Evolutionary conservation across 1,284 basidiomycete species (phyloP).

Genomic region (Papiliotrema flavescens): DNA sequence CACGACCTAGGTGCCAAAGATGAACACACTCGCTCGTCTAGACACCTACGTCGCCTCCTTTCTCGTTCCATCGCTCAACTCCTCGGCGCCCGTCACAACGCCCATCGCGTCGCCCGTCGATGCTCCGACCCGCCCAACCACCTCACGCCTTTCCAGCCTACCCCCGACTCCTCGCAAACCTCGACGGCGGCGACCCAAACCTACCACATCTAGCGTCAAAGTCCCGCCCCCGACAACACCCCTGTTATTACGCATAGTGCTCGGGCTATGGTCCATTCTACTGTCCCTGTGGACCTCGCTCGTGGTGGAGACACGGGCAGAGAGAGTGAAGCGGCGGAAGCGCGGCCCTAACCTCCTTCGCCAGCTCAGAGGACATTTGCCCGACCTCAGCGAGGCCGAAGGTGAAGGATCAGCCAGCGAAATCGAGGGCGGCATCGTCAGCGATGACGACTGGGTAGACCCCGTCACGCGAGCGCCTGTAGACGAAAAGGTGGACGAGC

Average conservation of each 20-base stretch:
- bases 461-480: slow-evolving; percentile 41
- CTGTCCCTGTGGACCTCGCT: slow-evolving; percentile 40
- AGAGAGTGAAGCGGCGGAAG: slow-evolving; percentile 15
- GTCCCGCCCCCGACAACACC: slow-evolving; percentile 43
- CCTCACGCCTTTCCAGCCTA: slow-evolving; percentile 8
- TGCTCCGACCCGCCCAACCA: background rate
- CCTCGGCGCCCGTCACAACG: background rate
- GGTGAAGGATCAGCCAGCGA: slow-evolving; percentile 13
- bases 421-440: slow-evolving; percentile 13
- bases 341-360: background rate
- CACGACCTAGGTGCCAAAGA: background rate
- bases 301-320: slow-evolving; percentile 45
- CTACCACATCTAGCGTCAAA: slow-evolving; percentile 33
- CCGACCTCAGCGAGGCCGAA: slow-evolving; percentile 5
- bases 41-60: slow-evolving; percentile 28
- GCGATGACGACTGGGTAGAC: slow-evolving; percentile 36
- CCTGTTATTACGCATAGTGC: slow-evolving; percentile 34
- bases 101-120: background rate
- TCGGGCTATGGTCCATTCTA: slow-evolving; percentile 43
- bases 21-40: slow-evolving; percentile 37
- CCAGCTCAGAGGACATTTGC: slow-evolving; percentile 8
- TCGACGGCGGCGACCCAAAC: slow-evolving; percentile 10
- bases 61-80: slow-evolving; percentile 2
- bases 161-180: slow-evolving; percentile 3
- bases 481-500: slow-evolving; percentile 11